Evolutionary conservation across 1,139 yeast genomes (phyloP), one percentile per base, ranked within the genome.

Genomic region (Groenewaldozyma sp.): DNA sequence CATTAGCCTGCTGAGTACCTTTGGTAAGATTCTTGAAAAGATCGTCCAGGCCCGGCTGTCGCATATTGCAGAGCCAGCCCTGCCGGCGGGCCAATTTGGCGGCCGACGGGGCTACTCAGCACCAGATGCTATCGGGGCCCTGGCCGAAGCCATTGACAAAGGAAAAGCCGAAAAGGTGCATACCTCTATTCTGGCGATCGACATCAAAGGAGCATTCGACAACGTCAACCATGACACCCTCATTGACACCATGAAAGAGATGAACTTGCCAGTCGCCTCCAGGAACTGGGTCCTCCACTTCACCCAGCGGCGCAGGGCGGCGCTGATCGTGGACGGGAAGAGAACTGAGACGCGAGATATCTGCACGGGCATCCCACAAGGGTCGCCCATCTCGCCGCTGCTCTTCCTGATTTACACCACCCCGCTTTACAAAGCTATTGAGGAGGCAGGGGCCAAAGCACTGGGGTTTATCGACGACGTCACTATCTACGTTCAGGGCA

Each of bases 341-440:
- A n/a, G 18, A 18, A 4, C 28, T 9, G 20, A 22, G 9, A 19
- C 13, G 9, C 5, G 33, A 28, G 14, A 27, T 6, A 18, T 42
- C 6, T 21, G 27, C 17, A 43, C 42, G 2, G 49, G 50, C 14
- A 47, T 47, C 26, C 50, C 50, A 2, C 50, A 46, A 24, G 50
- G 49, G 7, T 46, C 47, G n/a, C 50, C 51, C 4, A 40, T 45
- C 7, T 48, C 49, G 5, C 49, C 48, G 4, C 28, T 47, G 34
- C 36, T 47, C 17, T 46, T 48, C 24, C 34, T 47, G 22, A 31
- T 48, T 7, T 47, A 47, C 36, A 40, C 51, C 13, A 36, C 38
- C 7, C 40, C 43, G 2, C 40, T 47, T 22, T 47, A 47, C 16
- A 26, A 37, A 2, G 28, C 26, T 9, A 27, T 28, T 13, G n/a